phyloP scores from a whole-genome alignment of 495 filamentous ascomycete species.

The Aspergillus coremiiformis region DNA sequence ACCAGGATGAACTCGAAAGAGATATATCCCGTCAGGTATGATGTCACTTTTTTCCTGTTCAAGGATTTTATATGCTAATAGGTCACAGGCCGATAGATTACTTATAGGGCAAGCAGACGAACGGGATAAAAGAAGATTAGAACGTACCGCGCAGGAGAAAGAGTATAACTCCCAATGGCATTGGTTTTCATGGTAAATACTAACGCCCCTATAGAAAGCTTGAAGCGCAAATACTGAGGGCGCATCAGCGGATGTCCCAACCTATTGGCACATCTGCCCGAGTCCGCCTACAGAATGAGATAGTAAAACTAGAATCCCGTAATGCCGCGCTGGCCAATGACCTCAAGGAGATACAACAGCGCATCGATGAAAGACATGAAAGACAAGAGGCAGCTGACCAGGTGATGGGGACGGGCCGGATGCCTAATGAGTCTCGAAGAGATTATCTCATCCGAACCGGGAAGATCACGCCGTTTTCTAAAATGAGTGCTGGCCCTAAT shows the following conservation, averaged over 20 bases:
- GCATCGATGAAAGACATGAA: conserved; percentile 65
- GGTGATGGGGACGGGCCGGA: conserved; percentile 42
- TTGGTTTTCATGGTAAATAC: background rate
- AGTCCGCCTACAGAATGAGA: conserved; percentile 51
- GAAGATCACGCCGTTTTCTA: conserved; percentile 93
- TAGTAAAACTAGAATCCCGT: conserved; percentile 53
- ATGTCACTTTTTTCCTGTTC: background rate
- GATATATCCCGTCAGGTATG: conserved; percentile 54
- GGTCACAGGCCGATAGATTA: conserved; percentile 59
- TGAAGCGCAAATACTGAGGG: conserved; percentile 39
- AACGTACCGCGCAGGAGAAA: conserved; percentile 61
- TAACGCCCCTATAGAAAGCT: conserved; percentile 33
- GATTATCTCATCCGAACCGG: conserved; percentile 92
- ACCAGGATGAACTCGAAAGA: conserved; percentile 79
- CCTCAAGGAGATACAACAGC: conserved; percentile 64
- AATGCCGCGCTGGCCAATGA: conserved; percentile 58
- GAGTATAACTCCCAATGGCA: conserved; percentile 28
- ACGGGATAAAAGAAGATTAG: conserved; percentile 76
- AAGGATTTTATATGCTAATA: conserved; percentile 5
- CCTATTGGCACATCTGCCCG: conserved; percentile 40
- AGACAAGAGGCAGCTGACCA: conserved; percentile 37
- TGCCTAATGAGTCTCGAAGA: conserved; percentile 73
- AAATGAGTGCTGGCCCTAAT: conserved; percentile 48
- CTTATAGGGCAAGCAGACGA: conserved; percentile 80
- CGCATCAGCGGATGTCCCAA: conserved; percentile 44